Percentiles rank a stretch among this genome's conserved stretches.
Evolutionary conservation across 2,329 filamentous ascomycete genomes (phyloP).

Genomic region (Colletotrichum salicis): DNA sequence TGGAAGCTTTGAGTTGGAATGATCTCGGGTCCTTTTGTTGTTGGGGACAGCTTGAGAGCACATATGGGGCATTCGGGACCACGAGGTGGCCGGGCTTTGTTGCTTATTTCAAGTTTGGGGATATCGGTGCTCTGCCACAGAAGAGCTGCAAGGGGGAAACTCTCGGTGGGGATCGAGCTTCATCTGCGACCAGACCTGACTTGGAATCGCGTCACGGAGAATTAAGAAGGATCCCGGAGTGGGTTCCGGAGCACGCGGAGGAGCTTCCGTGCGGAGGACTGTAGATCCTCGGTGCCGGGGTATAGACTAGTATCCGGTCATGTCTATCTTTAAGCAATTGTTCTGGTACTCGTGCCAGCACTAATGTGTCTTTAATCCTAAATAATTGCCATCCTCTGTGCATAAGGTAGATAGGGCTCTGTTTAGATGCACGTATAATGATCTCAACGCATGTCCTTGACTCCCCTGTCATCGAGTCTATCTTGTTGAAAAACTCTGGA

Average conservation of each 20-base stretch:
- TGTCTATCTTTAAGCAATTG: not conserved
- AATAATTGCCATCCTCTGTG: not conserved
- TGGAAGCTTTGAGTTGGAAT: not conserved
- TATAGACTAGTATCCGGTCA: not conserved
- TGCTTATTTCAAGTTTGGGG: constrained; percentile 10
- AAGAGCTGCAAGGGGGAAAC: constrained; percentile 20
- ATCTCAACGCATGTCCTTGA: not conserved
- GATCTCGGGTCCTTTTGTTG: not conserved
- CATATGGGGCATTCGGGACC: not conserved
- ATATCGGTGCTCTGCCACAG: constrained; percentile 22
- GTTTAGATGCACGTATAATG: not conserved
- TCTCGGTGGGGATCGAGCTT: constrained; percentile 15
- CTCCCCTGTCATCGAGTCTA: not conserved
- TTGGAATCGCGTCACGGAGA: not conserved
- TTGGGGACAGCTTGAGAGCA: not conserved
- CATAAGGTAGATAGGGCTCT: no score
- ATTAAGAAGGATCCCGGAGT: not conserved
- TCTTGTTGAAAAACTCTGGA: no score
- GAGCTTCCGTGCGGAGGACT: not conserved
- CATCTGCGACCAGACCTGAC: not conserved
- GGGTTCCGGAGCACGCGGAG: not conserved
- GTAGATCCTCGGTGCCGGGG: not conserved
- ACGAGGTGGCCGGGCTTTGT: not conserved
- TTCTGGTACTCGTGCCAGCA: not conserved
- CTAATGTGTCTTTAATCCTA: not conserved